Conservation (phyloP, 148 eudicot genomes). For the Camellia granthamiana region DNA sequence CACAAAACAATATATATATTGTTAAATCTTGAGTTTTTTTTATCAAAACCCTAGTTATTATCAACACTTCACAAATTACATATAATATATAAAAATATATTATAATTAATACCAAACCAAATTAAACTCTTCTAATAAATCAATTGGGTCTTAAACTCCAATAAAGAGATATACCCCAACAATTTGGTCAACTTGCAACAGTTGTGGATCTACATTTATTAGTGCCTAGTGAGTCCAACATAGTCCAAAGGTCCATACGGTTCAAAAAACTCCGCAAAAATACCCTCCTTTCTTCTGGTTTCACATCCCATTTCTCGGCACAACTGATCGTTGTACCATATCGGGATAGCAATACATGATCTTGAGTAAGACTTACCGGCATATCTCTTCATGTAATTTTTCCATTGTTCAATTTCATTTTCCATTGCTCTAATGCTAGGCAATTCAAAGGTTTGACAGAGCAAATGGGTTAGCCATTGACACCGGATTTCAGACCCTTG, state of each 20-base stretch:
- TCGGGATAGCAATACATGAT: slow-evolving; percentile 18
- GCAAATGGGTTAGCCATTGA: slow-evolving; percentile 25
- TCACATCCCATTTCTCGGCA: slow-evolving; percentile 32
- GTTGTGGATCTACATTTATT: neutral
- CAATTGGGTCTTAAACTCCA: no score
- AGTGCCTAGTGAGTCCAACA: neutral
- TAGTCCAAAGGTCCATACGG: slow-evolving; percentile 21
- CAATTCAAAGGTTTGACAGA: slow-evolving; percentile 22
- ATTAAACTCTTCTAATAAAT: no score
- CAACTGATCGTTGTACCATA: slow-evolving; percentile 29
- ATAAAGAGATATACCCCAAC: no score
- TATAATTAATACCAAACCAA: no score
- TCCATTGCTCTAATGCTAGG: slow-evolving; percentile 24
- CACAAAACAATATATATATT: no score
- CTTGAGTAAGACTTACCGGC: slow-evolving; percentile 12
- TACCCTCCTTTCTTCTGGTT: slow-evolving; percentile 29
- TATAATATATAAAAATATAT: no score
- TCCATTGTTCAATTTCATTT: slow-evolving; percentile 10
- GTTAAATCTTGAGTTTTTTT: no score
- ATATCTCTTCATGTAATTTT: slow-evolving; percentile 19
- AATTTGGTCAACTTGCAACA: no score
- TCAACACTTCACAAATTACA: no score
- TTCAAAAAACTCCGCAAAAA: slow-evolving; percentile 27
- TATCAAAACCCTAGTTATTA: no score
- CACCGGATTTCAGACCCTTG: slow-evolving; percentile 28